Evolutionary conservation across 2,329 filamentous ascomycete species (phyloP), one percentile per base, ranked within the genome.

Genomic region (Hirsutella thompsonii): DNA sequence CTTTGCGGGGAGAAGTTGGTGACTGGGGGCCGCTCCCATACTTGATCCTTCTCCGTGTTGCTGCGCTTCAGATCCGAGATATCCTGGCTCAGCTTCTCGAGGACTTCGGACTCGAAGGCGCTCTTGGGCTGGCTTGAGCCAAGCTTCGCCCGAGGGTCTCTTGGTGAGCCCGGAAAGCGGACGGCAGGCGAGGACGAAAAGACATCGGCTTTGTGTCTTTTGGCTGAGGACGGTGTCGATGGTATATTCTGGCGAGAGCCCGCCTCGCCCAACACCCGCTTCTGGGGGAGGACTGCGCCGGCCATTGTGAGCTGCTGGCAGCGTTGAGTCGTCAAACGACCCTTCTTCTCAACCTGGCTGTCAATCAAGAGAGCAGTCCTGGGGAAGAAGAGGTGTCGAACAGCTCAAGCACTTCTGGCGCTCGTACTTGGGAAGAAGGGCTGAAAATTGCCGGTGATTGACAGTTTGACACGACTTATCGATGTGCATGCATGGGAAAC

Each of bases 71-170:
- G 69, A 18, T 81, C 83, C 20, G 76, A 81, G 46, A 96, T 89
- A 56, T 95, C 88, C 62, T 96, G 90, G 46, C 87, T 92, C 62
- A 98, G 76, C 68, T 94, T 94, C 70, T 95, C 90, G 46, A 98
- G 72, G 2, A 94, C 86, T 57, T 95, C 88, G 44, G 83, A 81
- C 62, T 96, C 92, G 58, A 98, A 98, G 42, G 83, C 76, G 58
- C 88, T 94, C 66, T 94, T 95, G 14, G 76, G 76, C 60, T 89
- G 86, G 51, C 75, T 89, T 2, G 83, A 90, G 47, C 75, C 71
- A 23, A 60, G 58, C 55, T 78, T 80, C 47, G 72, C 74, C 49
- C 75, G 74, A 10, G 64, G 68, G n/a, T 66, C 69, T 56, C 73
- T 74, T 49, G 82, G 74, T 3, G 81, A 80, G 41, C 76, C 73